Evolutionary conservation across 805 yeast genomes (phyloP).

Genomic region (Candida ortonii): DNA sequence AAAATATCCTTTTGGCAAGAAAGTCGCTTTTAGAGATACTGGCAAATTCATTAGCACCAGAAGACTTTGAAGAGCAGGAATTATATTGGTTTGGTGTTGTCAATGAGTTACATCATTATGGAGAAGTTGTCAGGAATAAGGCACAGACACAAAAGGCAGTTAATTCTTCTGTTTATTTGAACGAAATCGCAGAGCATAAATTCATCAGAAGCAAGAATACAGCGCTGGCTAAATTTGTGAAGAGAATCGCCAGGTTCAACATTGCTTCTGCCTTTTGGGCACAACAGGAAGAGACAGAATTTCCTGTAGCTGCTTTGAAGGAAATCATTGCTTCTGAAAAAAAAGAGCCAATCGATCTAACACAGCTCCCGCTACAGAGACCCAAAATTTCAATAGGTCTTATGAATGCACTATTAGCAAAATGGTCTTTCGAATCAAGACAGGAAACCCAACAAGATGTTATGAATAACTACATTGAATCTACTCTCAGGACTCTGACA

Average conservation of each 20-base stretch:
- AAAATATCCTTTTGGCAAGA: conserved; percentile 43
- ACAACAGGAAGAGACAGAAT: conserved; percentile 47
- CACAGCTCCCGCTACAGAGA: conserved; percentile 5
- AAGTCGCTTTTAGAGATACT: conserved; percentile 36
- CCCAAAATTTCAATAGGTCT: conserved; percentile 19
- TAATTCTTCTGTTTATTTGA: conserved; percentile 46
- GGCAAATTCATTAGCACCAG: not conserved
- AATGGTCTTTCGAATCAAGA: conserved; percentile 71
- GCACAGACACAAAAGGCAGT: conserved; percentile 47
- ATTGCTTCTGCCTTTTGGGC: conserved; percentile 66
- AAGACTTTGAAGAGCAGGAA: conserved; percentile 16
- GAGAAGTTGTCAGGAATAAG: conserved; percentile 37
- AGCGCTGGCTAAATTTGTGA: conserved; percentile 11
- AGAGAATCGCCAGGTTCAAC: conserved; percentile 38
- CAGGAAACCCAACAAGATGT: conserved; percentile 63
- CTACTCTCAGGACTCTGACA: conserved; percentile 26
- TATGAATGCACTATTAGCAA: conserved; percentile 42
- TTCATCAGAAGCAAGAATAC: conserved; percentile 7
- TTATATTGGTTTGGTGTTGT: conserved; percentile 22
- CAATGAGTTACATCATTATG: conserved; percentile 43
- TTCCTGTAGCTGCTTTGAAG: conserved; percentile 56
- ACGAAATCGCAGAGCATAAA: conserved; percentile 33
- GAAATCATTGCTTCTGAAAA: conserved; percentile 24
- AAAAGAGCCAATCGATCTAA: conserved; percentile 3
- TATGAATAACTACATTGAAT: conserved; percentile 53